Conservation (phyloP, 257 asterid species). For the Catharanthus roseus region DNA sequence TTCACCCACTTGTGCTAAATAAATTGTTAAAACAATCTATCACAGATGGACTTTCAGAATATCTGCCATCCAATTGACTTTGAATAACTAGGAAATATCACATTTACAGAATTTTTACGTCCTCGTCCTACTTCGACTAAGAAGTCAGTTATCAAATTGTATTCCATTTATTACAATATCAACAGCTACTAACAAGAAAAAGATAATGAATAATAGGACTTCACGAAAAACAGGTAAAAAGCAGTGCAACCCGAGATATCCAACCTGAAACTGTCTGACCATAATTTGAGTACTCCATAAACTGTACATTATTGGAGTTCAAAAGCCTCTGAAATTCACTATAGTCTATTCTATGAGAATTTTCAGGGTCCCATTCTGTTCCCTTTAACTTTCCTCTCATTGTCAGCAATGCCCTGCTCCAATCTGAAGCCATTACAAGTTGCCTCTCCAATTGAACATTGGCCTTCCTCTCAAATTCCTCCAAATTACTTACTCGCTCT, state of each 20-base stretch:
- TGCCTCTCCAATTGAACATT: conserved; percentile 95
- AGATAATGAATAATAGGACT: not conserved
- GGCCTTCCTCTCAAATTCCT: conserved; percentile 87
- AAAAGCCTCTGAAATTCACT: conserved; percentile 89
- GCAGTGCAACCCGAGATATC: not conserved
- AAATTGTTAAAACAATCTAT: not conserved
- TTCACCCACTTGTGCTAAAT: too few species aligned
- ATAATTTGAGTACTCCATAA: conserved; percentile 92
- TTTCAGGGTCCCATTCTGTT: conserved; percentile 89
- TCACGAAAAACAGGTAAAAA: conserved; percentile 7
- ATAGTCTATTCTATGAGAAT: conserved; percentile 65
- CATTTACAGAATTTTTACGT: not conserved
- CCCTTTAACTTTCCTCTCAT: conserved; percentile 86
- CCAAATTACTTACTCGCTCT: conserved; percentile 55
- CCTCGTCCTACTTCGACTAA: not conserved
- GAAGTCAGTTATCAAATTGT: not conserved
- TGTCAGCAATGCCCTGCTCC: conserved; percentile 86
- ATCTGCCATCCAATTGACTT: not conserved
- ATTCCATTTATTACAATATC: not conserved
- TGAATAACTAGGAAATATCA: not conserved
- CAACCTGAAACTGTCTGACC: conserved; percentile 93
- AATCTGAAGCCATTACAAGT: conserved; percentile 90
- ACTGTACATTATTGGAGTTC: conserved; percentile 74
- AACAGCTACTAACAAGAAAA: not conserved
- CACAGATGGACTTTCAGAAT: not conserved